Percentiles rank a stretch among this genome's conserved stretches.
Conservation (phyloP, 1,284 basidiomycete genomes). For the Ustilago crameri region DNA sequence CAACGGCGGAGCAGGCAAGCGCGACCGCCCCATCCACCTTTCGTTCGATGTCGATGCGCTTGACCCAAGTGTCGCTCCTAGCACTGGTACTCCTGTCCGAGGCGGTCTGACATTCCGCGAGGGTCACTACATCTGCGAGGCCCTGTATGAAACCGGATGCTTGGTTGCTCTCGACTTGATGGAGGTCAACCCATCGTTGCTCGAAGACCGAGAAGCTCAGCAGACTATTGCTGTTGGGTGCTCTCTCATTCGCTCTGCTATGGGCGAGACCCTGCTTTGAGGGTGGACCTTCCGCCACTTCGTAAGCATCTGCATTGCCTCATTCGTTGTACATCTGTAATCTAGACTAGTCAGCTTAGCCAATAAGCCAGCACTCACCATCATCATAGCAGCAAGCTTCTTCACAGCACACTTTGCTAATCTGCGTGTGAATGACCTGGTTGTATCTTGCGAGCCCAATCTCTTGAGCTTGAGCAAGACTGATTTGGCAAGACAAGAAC, state of each 20-base stretch:
- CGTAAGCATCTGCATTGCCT: conserved; percentile 4
- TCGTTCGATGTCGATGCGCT: conserved; percentile 90
- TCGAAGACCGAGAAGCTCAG: conserved; percentile 75
- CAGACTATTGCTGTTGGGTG: conserved; percentile 95
- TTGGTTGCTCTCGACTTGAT: conserved; percentile 80
- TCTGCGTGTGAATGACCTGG: too few relatives aligned
- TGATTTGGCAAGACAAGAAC: too few relatives aligned
- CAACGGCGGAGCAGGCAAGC: conserved; percentile 72
- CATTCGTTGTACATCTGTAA: conserved; percentile 24
- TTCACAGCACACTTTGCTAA: background rate
- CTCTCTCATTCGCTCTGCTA: conserved; percentile 86
- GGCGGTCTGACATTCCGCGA: conserved; percentile 97
- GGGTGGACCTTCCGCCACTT: too few relatives aligned
- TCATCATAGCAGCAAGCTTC: background rate
- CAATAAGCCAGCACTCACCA: conserved; percentile 9
- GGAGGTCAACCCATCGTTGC: conserved; percentile 95
- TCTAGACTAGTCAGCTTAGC: conserved; percentile 17
- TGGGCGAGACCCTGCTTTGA: conserved; percentile 73
- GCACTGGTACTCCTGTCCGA: conserved; percentile 91
- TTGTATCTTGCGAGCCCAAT: too few relatives aligned
- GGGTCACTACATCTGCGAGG: conserved; percentile 92
- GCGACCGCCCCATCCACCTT: conserved; percentile 87
- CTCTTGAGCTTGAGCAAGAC: too few relatives aligned
- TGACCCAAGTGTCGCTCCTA: conserved; percentile 92
- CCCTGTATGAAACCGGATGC: conserved; percentile 89